phyloP scores from a whole-genome alignment of 2,329 filamentous ascomycete genomes.

The Didymella glomerata region DNA sequence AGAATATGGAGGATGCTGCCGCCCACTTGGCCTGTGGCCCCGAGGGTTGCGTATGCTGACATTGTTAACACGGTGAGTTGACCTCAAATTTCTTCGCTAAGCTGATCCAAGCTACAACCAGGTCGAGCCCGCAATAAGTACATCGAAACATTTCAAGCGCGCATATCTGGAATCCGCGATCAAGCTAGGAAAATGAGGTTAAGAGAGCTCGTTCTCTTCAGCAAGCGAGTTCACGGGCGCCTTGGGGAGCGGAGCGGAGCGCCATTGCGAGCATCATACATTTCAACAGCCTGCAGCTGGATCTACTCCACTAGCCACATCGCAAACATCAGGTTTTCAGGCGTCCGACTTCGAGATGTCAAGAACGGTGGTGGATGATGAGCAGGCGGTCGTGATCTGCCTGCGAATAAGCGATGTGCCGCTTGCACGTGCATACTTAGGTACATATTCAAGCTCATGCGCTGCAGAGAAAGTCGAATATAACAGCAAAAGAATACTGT shows the following conservation, averaged over 20 bases:
- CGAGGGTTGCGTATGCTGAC: constrained; percentile 24
- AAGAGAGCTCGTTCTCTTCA: neutral
- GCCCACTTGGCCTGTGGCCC: constrained; percentile 27
- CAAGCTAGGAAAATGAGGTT: neutral
- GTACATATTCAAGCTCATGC: no score
- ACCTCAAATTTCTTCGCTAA: no score
- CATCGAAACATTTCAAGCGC: no score
- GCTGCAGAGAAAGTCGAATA: no score
- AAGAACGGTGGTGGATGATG: neutral
- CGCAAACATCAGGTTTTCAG: neutral
- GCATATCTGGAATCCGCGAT: neutral
- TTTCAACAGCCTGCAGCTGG: neutral
- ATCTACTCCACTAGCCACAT: neutral
- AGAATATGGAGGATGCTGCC: constrained; percentile 23
- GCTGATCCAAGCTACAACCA: no score
- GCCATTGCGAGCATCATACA: neutral
- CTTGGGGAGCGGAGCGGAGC: neutral
- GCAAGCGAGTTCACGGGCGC: neutral
- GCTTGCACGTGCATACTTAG: no score
- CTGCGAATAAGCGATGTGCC: no score
- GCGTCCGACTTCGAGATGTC: neutral
- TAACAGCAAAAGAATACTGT: no score
- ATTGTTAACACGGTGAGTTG: neutral
- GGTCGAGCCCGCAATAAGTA: no score
- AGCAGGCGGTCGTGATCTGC: no score